Conservation (phyloP, 495 filamentous ascomycete genomes). For the Aspergillus egyptiacus region DNA sequence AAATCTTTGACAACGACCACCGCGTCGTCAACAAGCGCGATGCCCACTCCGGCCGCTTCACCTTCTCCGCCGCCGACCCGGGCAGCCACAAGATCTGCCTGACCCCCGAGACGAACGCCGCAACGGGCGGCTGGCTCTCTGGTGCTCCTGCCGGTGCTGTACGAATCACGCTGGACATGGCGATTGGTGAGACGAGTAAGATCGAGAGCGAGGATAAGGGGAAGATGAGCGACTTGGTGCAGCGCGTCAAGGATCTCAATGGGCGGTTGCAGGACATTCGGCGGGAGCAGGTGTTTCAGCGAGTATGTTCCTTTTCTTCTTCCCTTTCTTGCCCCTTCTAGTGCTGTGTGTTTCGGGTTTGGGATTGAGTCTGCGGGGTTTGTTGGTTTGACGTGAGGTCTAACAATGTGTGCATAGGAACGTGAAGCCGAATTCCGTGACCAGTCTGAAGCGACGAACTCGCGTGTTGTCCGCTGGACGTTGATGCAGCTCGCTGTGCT, state of each 20-base stretch:
- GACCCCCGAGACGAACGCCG: constrained; percentile 62
- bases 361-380: no score
- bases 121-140: constrained; percentile 62
- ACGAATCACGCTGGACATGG: constrained; percentile 80
- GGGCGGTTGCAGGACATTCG: constrained; percentile 80
- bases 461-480: constrained; percentile 89
- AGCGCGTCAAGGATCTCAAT: constrained; percentile 87
- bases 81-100: constrained; percentile 96
- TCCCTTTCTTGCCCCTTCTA: neutral
- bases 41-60: constrained; percentile 73
- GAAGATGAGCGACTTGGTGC: constrained; percentile 86
- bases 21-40: constrained; percentile 85
- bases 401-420: constrained; percentile 52
- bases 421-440: constrained; percentile 97
- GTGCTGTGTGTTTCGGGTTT: neutral
- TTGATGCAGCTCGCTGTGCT: constrained; percentile 85
- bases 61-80: constrained; percentile 88
- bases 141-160: constrained; percentile 64
- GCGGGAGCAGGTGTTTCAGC: constrained; percentile 92
- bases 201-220: constrained; percentile 92
- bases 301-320: constrained; percentile 53
- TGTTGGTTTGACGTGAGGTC: neutral
- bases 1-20: constrained; percentile 98
- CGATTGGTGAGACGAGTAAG: constrained; percentile 89
- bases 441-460: constrained; percentile 90